phyloP scores from a whole-genome alignment of 495 filamentous ascomycete species.

The Aspergillus asperescens region DNA sequence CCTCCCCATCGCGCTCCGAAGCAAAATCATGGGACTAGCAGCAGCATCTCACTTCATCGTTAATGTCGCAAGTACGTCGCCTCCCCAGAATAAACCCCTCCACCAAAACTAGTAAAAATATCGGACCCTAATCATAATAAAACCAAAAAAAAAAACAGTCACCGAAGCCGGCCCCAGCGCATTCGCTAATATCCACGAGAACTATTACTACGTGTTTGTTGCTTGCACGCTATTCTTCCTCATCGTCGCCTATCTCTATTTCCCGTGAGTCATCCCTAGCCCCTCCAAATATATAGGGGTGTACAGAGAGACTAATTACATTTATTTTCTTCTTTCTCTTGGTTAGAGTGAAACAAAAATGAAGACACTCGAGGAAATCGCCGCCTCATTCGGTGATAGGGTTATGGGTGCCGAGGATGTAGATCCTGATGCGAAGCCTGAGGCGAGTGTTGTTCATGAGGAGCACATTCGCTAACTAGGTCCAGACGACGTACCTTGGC shows the following conservation, averaged over 20 bases:
- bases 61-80: slow-evolving; percentile 45
- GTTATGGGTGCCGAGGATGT: slow-evolving; percentile 41
- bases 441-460: neutral
- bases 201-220: slow-evolving; percentile 59
- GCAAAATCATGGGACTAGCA: slow-evolving; percentile 55
- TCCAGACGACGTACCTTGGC: no score
- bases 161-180: slow-evolving; percentile 56
- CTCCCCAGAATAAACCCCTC: neutral
- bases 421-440: slow-evolving; percentile 18
- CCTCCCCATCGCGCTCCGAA: slow-evolving; percentile 50
- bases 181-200: slow-evolving; percentile 53
- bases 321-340: neutral
- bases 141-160: slow-evolving; percentile 25
- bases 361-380: slow-evolving; percentile 56
- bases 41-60: slow-evolving; percentile 55
- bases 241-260: slow-evolving; percentile 48
- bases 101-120: neutral
- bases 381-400: slow-evolving; percentile 51
- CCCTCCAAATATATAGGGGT: neutral
- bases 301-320: neutral
- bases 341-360: slow-evolving; percentile 45
- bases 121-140: no score
- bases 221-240: slow-evolving; percentile 48
- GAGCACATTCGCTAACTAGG: no score
- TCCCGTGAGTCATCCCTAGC: slow-evolving; percentile 37